Percentiles rank a stretch among this genome's conserved stretches.
Evolutionary conservation across 768 basidiomycete genomes (phyloP).

Genomic region (Podaxis sp.): DNA sequence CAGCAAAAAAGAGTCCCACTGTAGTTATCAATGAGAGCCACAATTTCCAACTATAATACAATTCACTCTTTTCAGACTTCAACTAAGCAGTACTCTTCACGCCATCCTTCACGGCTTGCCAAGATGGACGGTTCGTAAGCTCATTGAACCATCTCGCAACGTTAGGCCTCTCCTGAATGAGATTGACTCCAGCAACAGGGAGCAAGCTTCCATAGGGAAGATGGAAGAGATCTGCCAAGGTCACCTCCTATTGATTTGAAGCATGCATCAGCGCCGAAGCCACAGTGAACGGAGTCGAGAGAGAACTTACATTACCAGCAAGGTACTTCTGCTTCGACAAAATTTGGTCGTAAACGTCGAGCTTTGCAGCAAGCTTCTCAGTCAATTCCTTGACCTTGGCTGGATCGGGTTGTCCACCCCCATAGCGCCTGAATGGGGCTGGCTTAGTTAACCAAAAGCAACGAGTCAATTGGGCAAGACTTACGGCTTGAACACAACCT

Average conservation of each 20-base stretch:
- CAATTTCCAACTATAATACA: not conserved
- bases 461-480: not conserved
- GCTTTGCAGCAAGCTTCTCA: constrained; percentile 29
- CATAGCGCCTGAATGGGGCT: not conserved
- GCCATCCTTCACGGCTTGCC: constrained; percentile 43
- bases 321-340: constrained; percentile 53
- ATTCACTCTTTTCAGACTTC: not conserved
- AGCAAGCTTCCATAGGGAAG: constrained; percentile 34
- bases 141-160: constrained; percentile 33
- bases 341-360: constrained; percentile 54
- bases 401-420: constrained; percentile 27
- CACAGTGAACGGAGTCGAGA: not conserved
- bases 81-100: constrained; percentile 15
- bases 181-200: constrained; percentile 17
- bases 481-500: constrained; percentile 1
- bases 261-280: not conserved
- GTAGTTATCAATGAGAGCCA: too few relatives aligned
- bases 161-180: constrained; percentile 36
- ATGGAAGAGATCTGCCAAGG: constrained; percentile 57
- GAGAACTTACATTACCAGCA: constrained; percentile 41
- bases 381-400: constrained; percentile 21
- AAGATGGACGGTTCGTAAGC: constrained; percentile 39
- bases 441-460: not conserved
- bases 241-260: constrained; percentile 26
- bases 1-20: too few relatives aligned